Base-by-base conservation (phyloP, 495 filamentous ascomycete genomes). In the Penicillium argentinense region DNA sequence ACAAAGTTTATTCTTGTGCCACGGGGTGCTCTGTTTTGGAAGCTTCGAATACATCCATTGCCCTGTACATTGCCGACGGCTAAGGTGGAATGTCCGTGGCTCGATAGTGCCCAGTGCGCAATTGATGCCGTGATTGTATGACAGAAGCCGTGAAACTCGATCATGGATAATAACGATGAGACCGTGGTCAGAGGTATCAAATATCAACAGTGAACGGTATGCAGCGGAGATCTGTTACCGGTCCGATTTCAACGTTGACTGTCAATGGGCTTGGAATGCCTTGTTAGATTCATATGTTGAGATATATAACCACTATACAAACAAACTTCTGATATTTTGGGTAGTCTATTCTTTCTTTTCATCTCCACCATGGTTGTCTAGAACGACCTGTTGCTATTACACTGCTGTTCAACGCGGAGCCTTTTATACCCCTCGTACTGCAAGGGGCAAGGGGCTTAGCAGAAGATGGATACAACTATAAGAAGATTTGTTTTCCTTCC, bases 91-190 rank as follows among this genome's bases (percentile, higher is more conserved):
- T 46, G 23, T 16, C 30, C 13, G 9, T 58, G 49, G 51, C 45
- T 63, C 51, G 57, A 58, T 50, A 26, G 47, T 29, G 14, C 17
- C 29, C 21, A 39, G 27, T 27, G 24, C 26, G 47, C 24, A 46
- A 53, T 42, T 33, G 34, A 60, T 58, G 60, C 46, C 33, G 52
- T 56, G 48, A 19, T 42, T 53, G 60, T 63, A 42, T 47, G 37
- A 58, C 57, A 44, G 13, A 12, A 4, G 7, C 12, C 16, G 57
- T 58, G 39, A 51, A 21, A 60, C 60, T 42, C 19, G 22, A 38
- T 24, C 32, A 55, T 54, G 27, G 34, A 40, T 42, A 12, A 42
- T 44, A 34, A 28, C 22, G 33, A 21, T 27, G 17, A 19, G 41
- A 19, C 28, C 21, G 14, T 44, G 13, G 19, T 23, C 1, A 27